Conservation (phyloP, 805 yeast species). For the Kluyveromyces starmeri region DNA sequence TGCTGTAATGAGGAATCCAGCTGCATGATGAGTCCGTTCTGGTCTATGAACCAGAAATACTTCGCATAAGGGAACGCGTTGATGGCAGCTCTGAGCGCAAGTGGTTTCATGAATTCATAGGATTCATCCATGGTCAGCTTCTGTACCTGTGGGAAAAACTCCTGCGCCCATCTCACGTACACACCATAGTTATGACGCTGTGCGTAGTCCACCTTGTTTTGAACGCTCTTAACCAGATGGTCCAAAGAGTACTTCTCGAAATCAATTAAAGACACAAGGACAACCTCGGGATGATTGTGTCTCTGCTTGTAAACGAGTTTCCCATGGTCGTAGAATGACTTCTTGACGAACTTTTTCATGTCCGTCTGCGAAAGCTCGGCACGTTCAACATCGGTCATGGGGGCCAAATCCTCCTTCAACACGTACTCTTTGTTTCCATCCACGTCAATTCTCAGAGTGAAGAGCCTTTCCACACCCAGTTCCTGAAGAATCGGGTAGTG, state of each 20-base stretch:
- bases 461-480: conserved; percentile 43
- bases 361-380: conserved; percentile 23
- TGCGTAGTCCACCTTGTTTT: conserved; percentile 84
- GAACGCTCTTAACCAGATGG: conserved; percentile 60
- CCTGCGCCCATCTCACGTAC: conserved; percentile 79
- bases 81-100: conserved; percentile 73
- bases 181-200: conserved; percentile 72
- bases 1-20: conserved; percentile 49
- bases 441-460: conserved; percentile 38
- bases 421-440: conserved; percentile 35
- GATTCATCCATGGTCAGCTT: conserved; percentile 31
- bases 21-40: conserved; percentile 70
- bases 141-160: conserved; percentile 57
- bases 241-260: conserved; percentile 54
- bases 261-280: conserved; percentile 74
- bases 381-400: conserved; percentile 31
- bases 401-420: conserved; percentile 32
- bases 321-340: conserved; percentile 57
- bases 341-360: conserved; percentile 38
- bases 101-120: conserved; percentile 21
- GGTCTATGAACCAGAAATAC: conserved; percentile 83
- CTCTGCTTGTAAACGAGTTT: conserved; percentile 36
- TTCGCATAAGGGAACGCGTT: conserved; percentile 86
- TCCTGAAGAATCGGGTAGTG: conserved; percentile 55
- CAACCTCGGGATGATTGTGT: conserved; percentile 45